Evolutionary conservation across 2,329 filamentous ascomycete genomes (phyloP), one percentile per base, ranked within the genome.

Genomic region (Fusarium sororula): DNA sequence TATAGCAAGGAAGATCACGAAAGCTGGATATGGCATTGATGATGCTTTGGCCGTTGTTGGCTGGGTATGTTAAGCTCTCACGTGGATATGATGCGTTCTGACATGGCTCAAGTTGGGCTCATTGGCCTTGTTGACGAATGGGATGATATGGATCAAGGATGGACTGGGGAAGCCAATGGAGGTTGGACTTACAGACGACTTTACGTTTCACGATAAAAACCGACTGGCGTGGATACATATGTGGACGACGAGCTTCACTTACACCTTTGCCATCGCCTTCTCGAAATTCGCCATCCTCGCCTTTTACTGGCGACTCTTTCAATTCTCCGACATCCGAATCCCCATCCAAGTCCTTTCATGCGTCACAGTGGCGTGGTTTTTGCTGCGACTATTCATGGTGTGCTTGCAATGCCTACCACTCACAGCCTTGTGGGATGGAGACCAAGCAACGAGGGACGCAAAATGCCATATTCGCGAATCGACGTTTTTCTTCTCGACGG

Each of bases 361-460:
- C 13, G 38, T 74, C 6, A 73, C 78, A 6, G 47, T 73, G 5
- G 55, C 75, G 3, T 81, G 80, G 80, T 74, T 81, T 35, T 61
- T 79, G 4, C 59, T 80, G 7, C 70, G 79, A 37, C 79, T 79
- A 1, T 79, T 82, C 35, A 64, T 82, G 38, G 78, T 77, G 3
- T 78, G 79, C 3, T 79, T 83, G 35, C 79, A 80, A 50, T 83
- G 82, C 47, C 42, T 80, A 9, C 82, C 82, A 0, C 66, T 82
- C 0, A 76, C 79, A 28, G 78, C 75, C 6, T 80, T 81, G 35
- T 83, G 81, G 82, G 74, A 80, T 26, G 73, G 75, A 15, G 63
- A 70, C 6, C 73, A 81, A 35, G 58, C 61, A n/a, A 60, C 55
- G 10, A 61, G 64, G 35, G 75, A 72, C 6, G 73, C 70, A 3